A percentile compares a stretch with the other conserved stretches of the same genome.
phyloP scores from a whole-genome alignment of 768 basidiomycete genomes.

The Mycena indigotica region DNA sequence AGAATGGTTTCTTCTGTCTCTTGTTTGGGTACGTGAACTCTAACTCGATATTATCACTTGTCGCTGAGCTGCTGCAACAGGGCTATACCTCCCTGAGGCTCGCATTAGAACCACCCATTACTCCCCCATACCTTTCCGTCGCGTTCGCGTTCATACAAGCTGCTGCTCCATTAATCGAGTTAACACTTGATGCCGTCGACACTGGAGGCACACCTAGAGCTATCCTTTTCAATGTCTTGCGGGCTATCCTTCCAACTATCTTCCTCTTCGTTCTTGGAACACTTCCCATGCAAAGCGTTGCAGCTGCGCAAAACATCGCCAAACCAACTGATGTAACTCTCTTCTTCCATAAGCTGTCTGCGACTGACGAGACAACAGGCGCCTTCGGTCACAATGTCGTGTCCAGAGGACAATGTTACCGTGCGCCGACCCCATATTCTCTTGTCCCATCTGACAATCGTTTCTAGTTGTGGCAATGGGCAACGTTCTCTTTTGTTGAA shows the following conservation, averaged over 20 bases:
- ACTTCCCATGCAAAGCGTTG: slow-evolving; percentile 49
- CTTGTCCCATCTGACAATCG: too few species aligned
- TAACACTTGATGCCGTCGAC: slow-evolving; percentile 34
- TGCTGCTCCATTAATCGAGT: slow-evolving; percentile 38
- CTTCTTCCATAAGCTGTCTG: slow-evolving; percentile 7
- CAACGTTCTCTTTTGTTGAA: slow-evolving; percentile 63
- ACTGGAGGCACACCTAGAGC: slow-evolving; percentile 15
- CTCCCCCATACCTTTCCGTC: slow-evolving; percentile 56
- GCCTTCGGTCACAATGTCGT: slow-evolving; percentile 51
- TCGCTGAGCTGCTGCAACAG: slow-evolving; percentile 33
- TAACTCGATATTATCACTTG: slow-evolving; percentile 6
- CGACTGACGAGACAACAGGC: slow-evolving; percentile 35
- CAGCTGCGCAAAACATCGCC: slow-evolving; percentile 54
- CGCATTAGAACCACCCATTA: slow-evolving; percentile 43
- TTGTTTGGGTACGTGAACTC: slow-evolving; percentile 60
- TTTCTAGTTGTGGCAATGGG: slow-evolving; percentile 60
- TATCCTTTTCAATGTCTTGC: slow-evolving; percentile 29
- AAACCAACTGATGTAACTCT: slow-evolving; percentile 44
- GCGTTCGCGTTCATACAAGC: slow-evolving; percentile 43
- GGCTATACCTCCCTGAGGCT: slow-evolving; percentile 45
- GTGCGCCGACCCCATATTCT: too few species aligned
- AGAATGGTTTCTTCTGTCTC: slow-evolving; percentile 35
- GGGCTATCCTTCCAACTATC: slow-evolving; percentile 36
- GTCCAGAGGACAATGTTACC: slow-evolving; percentile 65
- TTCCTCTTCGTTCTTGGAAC: slow-evolving; percentile 59